phyloP scores from a whole-genome alignment of 495 filamentous ascomycete species.

The Diplogelasinospora grovesii region DNA sequence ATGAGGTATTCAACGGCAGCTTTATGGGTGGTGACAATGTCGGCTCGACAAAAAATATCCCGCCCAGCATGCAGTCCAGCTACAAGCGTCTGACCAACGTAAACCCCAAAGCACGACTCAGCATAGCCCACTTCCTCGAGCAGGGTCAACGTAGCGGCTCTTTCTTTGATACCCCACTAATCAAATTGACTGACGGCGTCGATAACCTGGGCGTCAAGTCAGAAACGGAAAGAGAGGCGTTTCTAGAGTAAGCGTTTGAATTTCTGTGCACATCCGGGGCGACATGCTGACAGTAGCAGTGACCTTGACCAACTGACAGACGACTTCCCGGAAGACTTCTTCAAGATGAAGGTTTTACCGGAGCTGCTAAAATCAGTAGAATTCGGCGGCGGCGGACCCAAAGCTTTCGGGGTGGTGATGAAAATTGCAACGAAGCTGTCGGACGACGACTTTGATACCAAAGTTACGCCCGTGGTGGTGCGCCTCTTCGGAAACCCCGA shows the following conservation, averaged over 20 bases:
- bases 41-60: constrained; percentile 78
- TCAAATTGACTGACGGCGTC: constrained; percentile 83
- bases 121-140: constrained; percentile 78
- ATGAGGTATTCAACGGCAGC: constrained; percentile 84
- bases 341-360: constrained; percentile 92
- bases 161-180: constrained; percentile 88
- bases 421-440: constrained; percentile 83
- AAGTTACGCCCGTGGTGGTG: constrained; percentile 78
- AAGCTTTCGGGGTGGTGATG: constrained; percentile 80
- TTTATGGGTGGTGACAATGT: constrained; percentile 68
- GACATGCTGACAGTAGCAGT: constrained; percentile 37
- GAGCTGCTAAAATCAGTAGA: constrained; percentile 96
- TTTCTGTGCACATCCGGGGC: not conserved
- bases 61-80: constrained; percentile 76
- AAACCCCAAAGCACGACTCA: constrained; percentile 84
- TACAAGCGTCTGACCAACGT: constrained; percentile 82
- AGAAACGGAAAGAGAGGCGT: constrained; percentile 75
- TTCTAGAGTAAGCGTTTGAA: constrained; percentile 60
- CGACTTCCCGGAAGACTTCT: constrained; percentile 95
- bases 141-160: constrained; percentile 76
- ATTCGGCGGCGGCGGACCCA: constrained; percentile 91
- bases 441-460: constrained; percentile 80
- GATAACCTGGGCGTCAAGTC: constrained; percentile 86
- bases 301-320: constrained; percentile 81
- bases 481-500: constrained; percentile 88